phyloP scores from a whole-genome alignment of 1,284 basidiomycete genomes.

The Blastosporella zonata region DNA sequence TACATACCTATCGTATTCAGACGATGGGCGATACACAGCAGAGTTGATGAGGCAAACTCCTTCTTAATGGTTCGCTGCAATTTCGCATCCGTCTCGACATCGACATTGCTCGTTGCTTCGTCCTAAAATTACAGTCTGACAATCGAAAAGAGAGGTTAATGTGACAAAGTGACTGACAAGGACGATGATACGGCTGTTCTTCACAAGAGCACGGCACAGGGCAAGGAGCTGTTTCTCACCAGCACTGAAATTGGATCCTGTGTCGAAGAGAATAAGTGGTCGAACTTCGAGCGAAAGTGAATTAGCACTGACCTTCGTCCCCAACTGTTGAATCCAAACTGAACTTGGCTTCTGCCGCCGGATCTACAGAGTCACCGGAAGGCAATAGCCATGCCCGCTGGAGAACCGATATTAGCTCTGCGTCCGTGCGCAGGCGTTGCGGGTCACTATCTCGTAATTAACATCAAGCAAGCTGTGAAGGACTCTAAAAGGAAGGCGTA shows the following conservation, averaged over 20 bases:
- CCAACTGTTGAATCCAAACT: constrained; percentile 61
- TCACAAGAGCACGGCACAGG: constrained; percentile 69
- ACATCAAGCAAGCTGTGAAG: background rate
- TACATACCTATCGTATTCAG: constrained; percentile 68
- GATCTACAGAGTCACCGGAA: constrained; percentile 44
- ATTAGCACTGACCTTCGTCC: constrained; percentile 60
- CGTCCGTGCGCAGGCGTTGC: constrained; percentile 47
- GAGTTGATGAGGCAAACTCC: constrained; percentile 55
- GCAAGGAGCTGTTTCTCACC: constrained; percentile 80
- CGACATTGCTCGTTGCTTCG: constrained; percentile 83
- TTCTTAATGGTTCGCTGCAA: constrained; percentile 72
- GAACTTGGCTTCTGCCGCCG: constrained; percentile 58
- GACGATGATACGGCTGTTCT: constrained; percentile 68
- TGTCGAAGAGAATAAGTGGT: background rate
- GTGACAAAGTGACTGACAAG: constrained; percentile 43
- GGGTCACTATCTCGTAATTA: constrained; percentile 47
- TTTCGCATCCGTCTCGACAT: constrained; percentile 79
- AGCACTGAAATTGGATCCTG: constrained; percentile 70
- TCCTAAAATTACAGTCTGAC: constrained; percentile 35
- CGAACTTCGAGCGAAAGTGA: background rate
- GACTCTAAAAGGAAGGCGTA: constrained; percentile 30
- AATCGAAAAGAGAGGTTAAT: background rate
- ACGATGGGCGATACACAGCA: constrained; percentile 76
- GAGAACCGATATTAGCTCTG: constrained; percentile 44
- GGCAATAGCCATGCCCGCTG: constrained; percentile 64